Base-by-base conservation (phyloP, 2,329 filamentous ascomycete genomes). In the Pseudogymnoascus destructans region DNA sequence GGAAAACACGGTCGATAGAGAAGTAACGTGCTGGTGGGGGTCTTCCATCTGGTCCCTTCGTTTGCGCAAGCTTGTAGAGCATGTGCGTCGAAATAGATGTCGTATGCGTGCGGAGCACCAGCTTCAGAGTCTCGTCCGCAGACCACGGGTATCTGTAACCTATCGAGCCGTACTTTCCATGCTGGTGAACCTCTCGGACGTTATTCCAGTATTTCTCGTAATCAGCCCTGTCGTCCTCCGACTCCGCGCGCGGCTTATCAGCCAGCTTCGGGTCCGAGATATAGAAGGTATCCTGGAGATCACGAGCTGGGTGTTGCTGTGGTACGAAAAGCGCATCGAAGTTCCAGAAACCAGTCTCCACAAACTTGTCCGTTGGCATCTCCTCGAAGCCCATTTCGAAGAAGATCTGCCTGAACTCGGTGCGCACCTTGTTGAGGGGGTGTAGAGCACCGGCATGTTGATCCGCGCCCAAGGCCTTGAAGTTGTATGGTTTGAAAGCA, bases 341-440 rank as follows among this genome's bases (percentile, higher is more conserved):
- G 74, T 97, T 97, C 90, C 93, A 98, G 84, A 97, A 96, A 52
- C 92, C 91, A 10, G 91, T 92, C 75, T 98, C 93, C 62, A 97
- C 91, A 70, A 85, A 96, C 71, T 88, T 83, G 74, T 87, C 86
- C 55, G 92, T 96, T 11, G 91, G 88, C 93, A 98, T 97, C 77
- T 98, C 93, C 68, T 92, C 85, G 76, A 97, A 98, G 57, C 92
- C 93, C 85, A 95, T 95, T 71, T 95, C 90, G 74, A 98, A 97
- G 83, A 98, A 98, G 70, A 98, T 96, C 70, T 93, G 87, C 60
- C 93, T 80, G 80, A 98, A 95, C 74, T 97, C 93, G 67, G 89
- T 82, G 66, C 93, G 86, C 66, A 97, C 92, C 77, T 97, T 97
- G 75, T 90, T 96, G 65, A 98, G 75, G 69, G 85, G 83, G 69